Evolutionary conservation across 768 basidiomycete genomes (phyloP), one percentile per base, ranked within the genome.

Genomic region (Rhizopogon rudus): DNA sequence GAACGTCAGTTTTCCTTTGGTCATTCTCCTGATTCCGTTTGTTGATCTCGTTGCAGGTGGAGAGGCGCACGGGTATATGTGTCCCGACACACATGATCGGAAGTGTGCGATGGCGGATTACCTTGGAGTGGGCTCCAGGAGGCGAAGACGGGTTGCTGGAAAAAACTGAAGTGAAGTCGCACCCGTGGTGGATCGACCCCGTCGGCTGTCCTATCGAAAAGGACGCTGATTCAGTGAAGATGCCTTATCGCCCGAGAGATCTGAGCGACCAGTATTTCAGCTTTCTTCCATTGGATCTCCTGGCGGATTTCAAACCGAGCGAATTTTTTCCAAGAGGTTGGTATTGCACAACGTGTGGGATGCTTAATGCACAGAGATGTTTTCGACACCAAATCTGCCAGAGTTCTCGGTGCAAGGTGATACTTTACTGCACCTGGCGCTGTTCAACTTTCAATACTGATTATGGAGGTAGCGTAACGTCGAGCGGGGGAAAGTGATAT

Each of bases 321-420:
- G 72, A 69, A 39, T 65, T 61, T 2, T 72, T 81, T 51, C 76
- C 63, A 10, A 66, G 64, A 28, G 82, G 81, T 6, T 83, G 80
- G 81, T 74, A 72, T 55, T 83, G 82, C 56, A 54, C 25, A 2
- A 49, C 57, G 0, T 83, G 82, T 54, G 81, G 81, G 25, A 71
- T 75, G 61, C 62, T 83, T 25, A 82, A 81, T 48, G 71, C 71
- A 44, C 77, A 81, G 60, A 58, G 56, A 12, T 67, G 69, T 44
- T 68, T 83, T 65, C 71, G 82, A 52, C 77, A 79, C 57, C 71
- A 79, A 45, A 66, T 69, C 57, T 83, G 82, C 61, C 58, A 62
- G 12, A 77, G 76, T 55, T 60, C 66, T 3, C 46, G 29, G 1
- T 83, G 81, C 59, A 61, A 66, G 67, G 78, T 78, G 55, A 44